Conservation (phyloP, 805 yeast species). For the Candida dendrica region DNA sequence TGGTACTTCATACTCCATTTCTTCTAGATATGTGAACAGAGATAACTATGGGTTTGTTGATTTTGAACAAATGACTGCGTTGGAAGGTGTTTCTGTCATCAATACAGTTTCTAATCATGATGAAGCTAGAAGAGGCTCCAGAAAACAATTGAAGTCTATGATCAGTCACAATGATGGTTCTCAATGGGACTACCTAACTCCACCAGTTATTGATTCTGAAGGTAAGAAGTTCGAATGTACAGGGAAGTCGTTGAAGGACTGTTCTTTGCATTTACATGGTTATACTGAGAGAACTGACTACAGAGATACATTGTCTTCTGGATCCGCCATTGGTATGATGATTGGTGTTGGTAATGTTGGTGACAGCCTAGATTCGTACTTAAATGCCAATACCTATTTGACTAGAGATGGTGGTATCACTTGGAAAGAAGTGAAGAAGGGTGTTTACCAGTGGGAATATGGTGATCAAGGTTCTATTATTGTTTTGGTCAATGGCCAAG, state of each 20-base stretch:
- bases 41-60: slow-evolving; percentile 73
- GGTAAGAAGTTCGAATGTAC: slow-evolving; percentile 52
- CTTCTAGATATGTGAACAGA: slow-evolving; percentile 69
- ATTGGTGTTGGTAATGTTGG: slow-evolving; percentile 96
- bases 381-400: slow-evolving; percentile 62
- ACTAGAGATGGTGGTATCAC: slow-evolving; percentile 87
- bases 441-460: slow-evolving; percentile 85
- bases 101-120: slow-evolving; percentile 59
- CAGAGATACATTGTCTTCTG: slow-evolving; percentile 81
- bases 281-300: slow-evolving; percentile 80
- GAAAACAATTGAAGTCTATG: slow-evolving; percentile 58
- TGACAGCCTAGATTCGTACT: slow-evolving; percentile 36
- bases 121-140: slow-evolving; percentile 34
- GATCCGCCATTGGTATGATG: slow-evolving; percentile 83
- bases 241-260: slow-evolving; percentile 43
- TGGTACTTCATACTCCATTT: slow-evolving; percentile 77
- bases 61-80: slow-evolving; percentile 72
- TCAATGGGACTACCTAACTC: slow-evolving; percentile 65
- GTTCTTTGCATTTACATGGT: slow-evolving; percentile 84
- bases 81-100: slow-evolving; percentile 78
- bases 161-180: slow-evolving; percentile 91
- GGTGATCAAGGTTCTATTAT: slow-evolving; percentile 92
- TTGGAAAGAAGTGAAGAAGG: slow-evolving; percentile 75
- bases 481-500: slow-evolving; percentile 57
- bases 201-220: slow-evolving; percentile 60